Conservation (phyloP, 345 rosid genomes). For the Turnera subulata region DNA sequence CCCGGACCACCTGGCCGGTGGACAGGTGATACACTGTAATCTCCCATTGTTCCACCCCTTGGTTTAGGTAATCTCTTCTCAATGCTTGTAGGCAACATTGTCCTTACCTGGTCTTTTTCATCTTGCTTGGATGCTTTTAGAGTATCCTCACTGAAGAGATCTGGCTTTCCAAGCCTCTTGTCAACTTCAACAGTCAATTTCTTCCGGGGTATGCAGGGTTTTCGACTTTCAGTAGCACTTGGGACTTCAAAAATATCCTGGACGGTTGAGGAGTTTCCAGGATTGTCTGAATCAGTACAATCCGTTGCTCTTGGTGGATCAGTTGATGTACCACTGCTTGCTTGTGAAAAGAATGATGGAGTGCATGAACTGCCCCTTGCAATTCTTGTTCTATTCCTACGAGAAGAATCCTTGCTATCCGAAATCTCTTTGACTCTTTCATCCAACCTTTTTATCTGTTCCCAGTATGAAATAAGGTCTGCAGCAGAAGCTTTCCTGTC, state of each 20-base stretch:
- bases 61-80: constrained; percentile 25
- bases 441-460: constrained; percentile 52
- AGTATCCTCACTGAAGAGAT: constrained; percentile 18
- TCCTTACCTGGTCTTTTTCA: constrained; percentile 30
- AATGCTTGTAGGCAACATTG: constrained; percentile 23
- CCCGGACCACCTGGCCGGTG: not conserved
- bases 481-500: constrained; percentile 34
- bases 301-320: constrained; percentile 29
- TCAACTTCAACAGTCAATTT: constrained; percentile 23
- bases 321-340: constrained; percentile 17
- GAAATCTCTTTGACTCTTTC: constrained; percentile 37
- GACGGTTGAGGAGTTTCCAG: constrained; percentile 30
- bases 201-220: constrained; percentile 3
- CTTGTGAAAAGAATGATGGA: constrained; percentile 34
- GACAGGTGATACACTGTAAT: constrained; percentile 16
- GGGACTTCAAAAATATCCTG: constrained; percentile 76
- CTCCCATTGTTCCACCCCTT: constrained; percentile 17
- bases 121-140: constrained; percentile 6
- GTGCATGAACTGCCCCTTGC: constrained; percentile 36
- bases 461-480: constrained; percentile 48
- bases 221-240: constrained; percentile 19
- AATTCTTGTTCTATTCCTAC: constrained; percentile 21
- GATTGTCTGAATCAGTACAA: constrained; percentile 20
- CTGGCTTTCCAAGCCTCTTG: constrained; percentile 37
- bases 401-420: constrained; percentile 31